Evolutionary conservation across 2,329 filamentous ascomycete species (phyloP).

Genomic region (Helotiales sp.): DNA sequence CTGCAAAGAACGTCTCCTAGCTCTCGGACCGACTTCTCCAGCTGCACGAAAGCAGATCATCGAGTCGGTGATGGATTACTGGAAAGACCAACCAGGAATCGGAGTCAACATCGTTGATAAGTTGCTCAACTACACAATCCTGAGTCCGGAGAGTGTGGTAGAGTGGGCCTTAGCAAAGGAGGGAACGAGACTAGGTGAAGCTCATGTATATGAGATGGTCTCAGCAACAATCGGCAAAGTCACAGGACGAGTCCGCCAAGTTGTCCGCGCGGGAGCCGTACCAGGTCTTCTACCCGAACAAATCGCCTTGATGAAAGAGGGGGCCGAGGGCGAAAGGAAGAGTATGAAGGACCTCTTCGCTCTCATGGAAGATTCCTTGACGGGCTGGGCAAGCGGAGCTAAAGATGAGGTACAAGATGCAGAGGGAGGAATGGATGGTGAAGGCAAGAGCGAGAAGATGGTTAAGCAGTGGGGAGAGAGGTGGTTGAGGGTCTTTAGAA

Average conservation of each 20-base stretch:
- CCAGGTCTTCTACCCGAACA: slow-evolving; percentile 53
- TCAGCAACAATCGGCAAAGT: slow-evolving; percentile 88
- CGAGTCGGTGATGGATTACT: slow-evolving; percentile 86
- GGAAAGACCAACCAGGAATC: slow-evolving; percentile 87
- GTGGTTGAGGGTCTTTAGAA: slow-evolving; percentile 82
- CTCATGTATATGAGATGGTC: slow-evolving; percentile 87
- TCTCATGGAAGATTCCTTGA: slow-evolving; percentile 75
- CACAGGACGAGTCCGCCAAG: slow-evolving; percentile 79
- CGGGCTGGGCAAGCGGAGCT: slow-evolving; percentile 69
- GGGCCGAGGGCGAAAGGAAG: slow-evolving; percentile 66
- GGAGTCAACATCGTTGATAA: slow-evolving; percentile 94
- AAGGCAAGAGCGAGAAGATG: slow-evolving; percentile 62
- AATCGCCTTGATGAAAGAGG: slow-evolving; percentile 55
- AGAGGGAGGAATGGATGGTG: slow-evolving; percentile 51
- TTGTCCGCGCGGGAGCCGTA: slow-evolving; percentile 64
- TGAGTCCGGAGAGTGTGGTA: slow-evolving; percentile 81
- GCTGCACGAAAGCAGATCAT: slow-evolving; percentile 85
- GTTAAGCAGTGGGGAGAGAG: slow-evolving; percentile 79
- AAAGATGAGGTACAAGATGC: slow-evolving; percentile 74
- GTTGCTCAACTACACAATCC: slow-evolving; percentile 93
- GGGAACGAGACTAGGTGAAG: slow-evolving; percentile 63
- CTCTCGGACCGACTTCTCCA: slow-evolving; percentile 73
- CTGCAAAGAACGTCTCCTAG: slow-evolving; percentile 83
- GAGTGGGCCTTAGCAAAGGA: slow-evolving; percentile 80
- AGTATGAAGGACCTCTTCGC: slow-evolving; percentile 79